Base-by-base conservation (phyloP, 352 stramenopile species). In the Globisporangium okanoganense region DNA sequence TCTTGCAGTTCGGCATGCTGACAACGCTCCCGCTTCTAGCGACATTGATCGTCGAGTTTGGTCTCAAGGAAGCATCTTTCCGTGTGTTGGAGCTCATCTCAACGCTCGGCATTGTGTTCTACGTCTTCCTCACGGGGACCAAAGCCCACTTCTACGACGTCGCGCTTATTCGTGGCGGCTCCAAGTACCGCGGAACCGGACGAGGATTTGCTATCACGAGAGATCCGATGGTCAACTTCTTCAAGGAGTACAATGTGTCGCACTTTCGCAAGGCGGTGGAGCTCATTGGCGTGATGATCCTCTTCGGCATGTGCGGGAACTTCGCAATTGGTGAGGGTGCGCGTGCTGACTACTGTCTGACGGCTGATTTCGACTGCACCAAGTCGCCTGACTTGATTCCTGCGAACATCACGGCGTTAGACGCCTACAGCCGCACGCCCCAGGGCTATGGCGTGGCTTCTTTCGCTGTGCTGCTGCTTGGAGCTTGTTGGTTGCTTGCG, bases 231-330 rank as follows among this genome's bases (percentile, higher is more conserved):
- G 85, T 94, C 10, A 90, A 90, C 47, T 94, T 95, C 50, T 94
- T 94, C 53, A 93, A 95, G 56, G 87, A 94, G 61, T 95, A 95
- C 51, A 78, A 72, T 36, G 84, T 91, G 40, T 94, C 85, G 5
- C 87, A 95, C 72, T 95, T 92, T 61, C 79, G 87, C n/a, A 95
- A 94, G 60, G 87, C 84, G 12, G 80, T 95, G 2, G 87, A 95
- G 60, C 65, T 95, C 35, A 92, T 95, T 38, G 84, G 82, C 3
- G 56, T 95, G 35, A 94, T 92, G 78, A 85, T 94, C 49, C 65
- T 95, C 22, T 94, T 88, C 60, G 81, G 84, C 1, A 66, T 92
- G 7, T 92, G 88, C 50, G 87, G 84, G 18, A 85, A 78, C 12
- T 95, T 94, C 56, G 72, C 82, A 55, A 85, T 95, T 61, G 85